A percentile compares a stretch with the other conserved stretches of the same genome.
phyloP scores from a whole-genome alignment of 2,329 filamentous ascomycete genomes.

The Colletotrichum chlorophyti region DNA sequence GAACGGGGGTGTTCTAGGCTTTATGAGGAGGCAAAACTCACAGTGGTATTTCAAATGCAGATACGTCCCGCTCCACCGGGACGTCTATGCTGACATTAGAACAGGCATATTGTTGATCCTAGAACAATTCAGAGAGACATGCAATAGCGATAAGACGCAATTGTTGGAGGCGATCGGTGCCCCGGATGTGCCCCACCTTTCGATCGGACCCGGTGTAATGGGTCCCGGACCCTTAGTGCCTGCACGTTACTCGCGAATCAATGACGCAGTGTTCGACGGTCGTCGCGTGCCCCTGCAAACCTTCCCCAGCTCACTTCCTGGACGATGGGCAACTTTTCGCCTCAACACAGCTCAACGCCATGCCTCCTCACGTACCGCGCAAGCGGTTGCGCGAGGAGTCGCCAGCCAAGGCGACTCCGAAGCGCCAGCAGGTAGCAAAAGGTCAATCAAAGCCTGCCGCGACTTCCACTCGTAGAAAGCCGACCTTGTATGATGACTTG shows the following conservation, averaged over 20 bases:
- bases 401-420: slow-evolving; percentile 33
- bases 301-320: background rate
- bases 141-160: background rate
- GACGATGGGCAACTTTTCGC: background rate
- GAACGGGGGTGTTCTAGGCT: background rate
- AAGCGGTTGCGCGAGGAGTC: slow-evolving; percentile 63
- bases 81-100: background rate
- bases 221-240: slow-evolving; percentile 29
- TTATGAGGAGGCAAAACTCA: too few relatives aligned
- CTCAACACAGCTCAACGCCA: slow-evolving; percentile 40
- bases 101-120: background rate
- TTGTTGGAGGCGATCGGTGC: slow-evolving; percentile 3
- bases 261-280: slow-evolving; percentile 34
- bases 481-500: slow-evolving; percentile 67
- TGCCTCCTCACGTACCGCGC: slow-evolving; percentile 73
- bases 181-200: slow-evolving; percentile 5
- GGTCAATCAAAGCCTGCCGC: slow-evolving; percentile 1
- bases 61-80: too few relatives aligned
- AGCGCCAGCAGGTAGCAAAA: slow-evolving; percentile 27
- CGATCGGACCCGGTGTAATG: slow-evolving; percentile 19
- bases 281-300: slow-evolving; percentile 18
- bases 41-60: too few relatives aligned
- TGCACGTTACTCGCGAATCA: slow-evolving; percentile 37
- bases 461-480: slow-evolving; percentile 50
- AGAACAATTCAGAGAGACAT: background rate